phyloP scores from a whole-genome alignment of 495 filamentous ascomycete species.

The Podospora didyma region DNA sequence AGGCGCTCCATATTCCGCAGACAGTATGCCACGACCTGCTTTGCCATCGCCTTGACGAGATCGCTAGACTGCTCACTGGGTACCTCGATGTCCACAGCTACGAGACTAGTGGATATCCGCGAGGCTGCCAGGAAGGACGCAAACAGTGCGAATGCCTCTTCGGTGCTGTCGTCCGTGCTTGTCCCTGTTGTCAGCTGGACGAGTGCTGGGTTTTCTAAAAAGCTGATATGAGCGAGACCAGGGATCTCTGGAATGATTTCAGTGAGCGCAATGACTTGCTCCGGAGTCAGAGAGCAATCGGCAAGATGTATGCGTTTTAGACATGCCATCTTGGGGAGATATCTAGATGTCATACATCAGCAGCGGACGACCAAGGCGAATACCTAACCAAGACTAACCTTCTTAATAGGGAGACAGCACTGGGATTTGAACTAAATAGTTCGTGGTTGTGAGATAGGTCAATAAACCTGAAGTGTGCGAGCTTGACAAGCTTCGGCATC shows the following conservation, averaged over 20 bases:
- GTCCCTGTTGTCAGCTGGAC: conserved; percentile 57
- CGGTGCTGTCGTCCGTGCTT: conserved; percentile 67
- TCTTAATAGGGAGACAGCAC: conserved; percentile 68
- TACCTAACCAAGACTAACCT: conserved; percentile 41
- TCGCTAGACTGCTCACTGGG: conserved; percentile 74
- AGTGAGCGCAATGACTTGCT: conserved; percentile 83
- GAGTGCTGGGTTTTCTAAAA: conserved; percentile 78
- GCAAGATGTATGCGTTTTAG: conserved; percentile 84
- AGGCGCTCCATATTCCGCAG: conserved; percentile 75
- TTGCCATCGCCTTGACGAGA: conserved; percentile 87
- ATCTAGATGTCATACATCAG: conserved; percentile 37
- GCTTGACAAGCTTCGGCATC: conserved; percentile 66
- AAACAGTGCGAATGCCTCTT: conserved; percentile 92
- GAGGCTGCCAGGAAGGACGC: conserved; percentile 88
- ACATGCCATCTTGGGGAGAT: conserved; percentile 73
- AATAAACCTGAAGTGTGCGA: conserved; percentile 79
- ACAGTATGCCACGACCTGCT: conserved; percentile 89
- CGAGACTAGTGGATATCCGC: conserved; percentile 74
- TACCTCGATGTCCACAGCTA: conserved; percentile 89
- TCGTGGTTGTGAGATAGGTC: conserved; percentile 86
- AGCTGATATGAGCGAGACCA: conserved; percentile 80
- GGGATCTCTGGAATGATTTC: conserved; percentile 84
- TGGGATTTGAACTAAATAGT: conserved; percentile 71
- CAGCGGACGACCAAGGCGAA: background rate
- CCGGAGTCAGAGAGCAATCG: conserved; percentile 80